Percentiles rank a stretch among this genome's conserved stretches.
Conservation (phyloP, 75 land plant species). For the Pinus albicaulis region DNA sequence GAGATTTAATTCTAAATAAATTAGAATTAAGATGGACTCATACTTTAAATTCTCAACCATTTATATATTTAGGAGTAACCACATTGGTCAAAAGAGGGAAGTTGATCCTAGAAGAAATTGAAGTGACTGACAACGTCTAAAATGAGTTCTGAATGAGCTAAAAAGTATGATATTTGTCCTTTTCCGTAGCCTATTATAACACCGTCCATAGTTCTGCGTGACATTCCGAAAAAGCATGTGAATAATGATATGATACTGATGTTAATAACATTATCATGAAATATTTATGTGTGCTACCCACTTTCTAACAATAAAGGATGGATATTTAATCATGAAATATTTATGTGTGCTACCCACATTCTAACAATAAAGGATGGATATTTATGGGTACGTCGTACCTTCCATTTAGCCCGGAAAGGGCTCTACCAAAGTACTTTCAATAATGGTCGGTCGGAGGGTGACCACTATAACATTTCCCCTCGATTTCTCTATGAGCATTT, state of each 20-base stretch:
- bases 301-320: too few relatives aligned
- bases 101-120: neutral
- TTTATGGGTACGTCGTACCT: conserved; percentile 33
- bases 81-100: neutral
- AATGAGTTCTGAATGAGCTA: conserved; percentile 11
- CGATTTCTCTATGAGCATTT: conserved; percentile 32
- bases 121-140: conserved; percentile 15
- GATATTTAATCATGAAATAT: neutral
- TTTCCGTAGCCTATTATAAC: conserved; percentile 17
- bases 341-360: too few relatives aligned
- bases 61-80: neutral
- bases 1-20: too few relatives aligned
- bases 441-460: conserved; percentile 48
- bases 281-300: too few relatives aligned
- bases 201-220: conserved; percentile 19
- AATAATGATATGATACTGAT: neutral
- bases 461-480: conserved; percentile 35
- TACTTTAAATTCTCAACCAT: neutral
- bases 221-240: neutral
- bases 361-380: neutral
- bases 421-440: conserved; percentile 40
- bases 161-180: conserved; percentile 13
- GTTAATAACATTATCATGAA: neutral
- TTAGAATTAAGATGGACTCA: too few relatives aligned
- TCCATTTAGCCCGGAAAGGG: conserved; percentile 62